Conservation (phyloP, 202 grass and related monocot genomes). For the Zizania palustris region DNA sequence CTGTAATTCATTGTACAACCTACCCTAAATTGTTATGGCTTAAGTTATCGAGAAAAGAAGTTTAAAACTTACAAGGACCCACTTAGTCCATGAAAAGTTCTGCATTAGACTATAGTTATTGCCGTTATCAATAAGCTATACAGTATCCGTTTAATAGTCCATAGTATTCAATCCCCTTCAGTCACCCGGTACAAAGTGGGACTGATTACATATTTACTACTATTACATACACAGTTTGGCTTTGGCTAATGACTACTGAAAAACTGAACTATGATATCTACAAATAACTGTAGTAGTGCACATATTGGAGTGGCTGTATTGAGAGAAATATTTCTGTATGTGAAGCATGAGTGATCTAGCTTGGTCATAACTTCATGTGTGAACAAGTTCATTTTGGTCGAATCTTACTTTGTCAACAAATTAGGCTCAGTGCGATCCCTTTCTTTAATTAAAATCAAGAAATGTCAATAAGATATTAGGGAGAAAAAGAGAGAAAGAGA, state of each 20-base stretch:
- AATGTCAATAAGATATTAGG: neutral
- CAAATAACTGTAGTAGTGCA: neutral
- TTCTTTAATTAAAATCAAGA: neutral
- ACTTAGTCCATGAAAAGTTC: neutral
- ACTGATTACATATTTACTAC: neutral
- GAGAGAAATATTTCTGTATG: neutral
- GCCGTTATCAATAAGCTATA: neutral
- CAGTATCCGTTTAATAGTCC: neutral
- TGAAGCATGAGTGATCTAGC: neutral
- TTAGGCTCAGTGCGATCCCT: neutral
- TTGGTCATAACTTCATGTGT: conserved; percentile 23
- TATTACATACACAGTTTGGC: neutral
- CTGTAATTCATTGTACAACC: neutral
- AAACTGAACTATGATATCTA: neutral
- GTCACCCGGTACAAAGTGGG: neutral
- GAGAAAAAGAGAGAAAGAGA: too few species aligned
- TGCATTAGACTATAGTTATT: neutral
- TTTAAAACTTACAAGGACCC: neutral
- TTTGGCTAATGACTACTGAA: neutral
- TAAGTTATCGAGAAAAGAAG: neutral
- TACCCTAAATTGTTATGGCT: neutral
- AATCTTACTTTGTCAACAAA: conserved; percentile 33
- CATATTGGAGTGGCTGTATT: neutral
- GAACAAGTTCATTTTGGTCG: conserved; percentile 8
- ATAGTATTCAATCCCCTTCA: neutral